phyloP scores from a whole-genome alignment of 768 basidiomycete genomes.

The Obba rivulosa region DNA sequence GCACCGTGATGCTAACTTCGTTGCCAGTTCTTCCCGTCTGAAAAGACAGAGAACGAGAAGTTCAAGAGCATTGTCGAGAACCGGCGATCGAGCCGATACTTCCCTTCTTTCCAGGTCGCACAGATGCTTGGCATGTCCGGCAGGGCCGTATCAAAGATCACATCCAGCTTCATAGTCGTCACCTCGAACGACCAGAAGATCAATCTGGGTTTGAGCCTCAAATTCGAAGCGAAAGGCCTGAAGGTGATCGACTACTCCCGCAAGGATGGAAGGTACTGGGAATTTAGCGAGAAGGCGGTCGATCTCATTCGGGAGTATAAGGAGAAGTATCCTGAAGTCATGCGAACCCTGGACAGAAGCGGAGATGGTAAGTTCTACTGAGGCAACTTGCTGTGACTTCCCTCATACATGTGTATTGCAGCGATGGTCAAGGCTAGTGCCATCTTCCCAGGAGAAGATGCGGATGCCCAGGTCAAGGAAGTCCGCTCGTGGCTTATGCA shows the following conservation, averaged over 20 bases:
- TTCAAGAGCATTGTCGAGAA: constrained; percentile 65
- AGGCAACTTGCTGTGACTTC: background rate
- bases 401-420: constrained; percentile 24
- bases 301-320: constrained; percentile 81
- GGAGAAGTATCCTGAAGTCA: constrained; percentile 82
- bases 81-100: constrained; percentile 53
- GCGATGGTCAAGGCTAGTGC: constrained; percentile 68
- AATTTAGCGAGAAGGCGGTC: constrained; percentile 86
- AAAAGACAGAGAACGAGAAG: constrained; percentile 69
- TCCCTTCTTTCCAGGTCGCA: constrained; percentile 74
- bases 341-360: constrained; percentile 59
- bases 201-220: constrained; percentile 91
- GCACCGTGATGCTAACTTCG: background rate
- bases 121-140: constrained; percentile 70
- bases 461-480: constrained; percentile 69
- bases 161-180: constrained; percentile 89
- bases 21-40: constrained; percentile 78
- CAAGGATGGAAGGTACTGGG: constrained; percentile 84
- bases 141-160: constrained; percentile 83
- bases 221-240: constrained; percentile 89
- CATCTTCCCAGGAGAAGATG: constrained; percentile 50
- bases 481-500: constrained; percentile 81
- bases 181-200: constrained; percentile 70
- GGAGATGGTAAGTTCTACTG: constrained; percentile 55
- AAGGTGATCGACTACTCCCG: constrained; percentile 92